phyloP scores from a whole-genome alignment of 192 early-diverging fungal genomes.

The Coemansia sp. region DNA sequence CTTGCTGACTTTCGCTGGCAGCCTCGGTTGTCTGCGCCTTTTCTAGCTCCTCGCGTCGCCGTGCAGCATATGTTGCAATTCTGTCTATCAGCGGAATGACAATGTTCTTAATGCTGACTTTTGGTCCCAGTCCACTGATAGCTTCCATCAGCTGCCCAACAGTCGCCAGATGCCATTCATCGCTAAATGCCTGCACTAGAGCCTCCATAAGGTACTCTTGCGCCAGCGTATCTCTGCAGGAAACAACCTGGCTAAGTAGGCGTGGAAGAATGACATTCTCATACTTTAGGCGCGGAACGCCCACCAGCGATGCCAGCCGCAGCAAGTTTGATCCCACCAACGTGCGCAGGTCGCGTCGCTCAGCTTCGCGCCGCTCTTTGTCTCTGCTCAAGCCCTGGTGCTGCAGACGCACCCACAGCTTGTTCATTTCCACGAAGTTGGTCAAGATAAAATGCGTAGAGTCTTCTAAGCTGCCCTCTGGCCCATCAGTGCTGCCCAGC shows the following conservation, averaged over 20 bases:
- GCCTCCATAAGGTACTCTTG: slow-evolving; percentile 99
- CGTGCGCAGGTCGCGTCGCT: slow-evolving; percentile 91
- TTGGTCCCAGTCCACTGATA: slow-evolving; percentile 84
- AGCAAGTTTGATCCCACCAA: slow-evolving; percentile 97
- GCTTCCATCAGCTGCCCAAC: slow-evolving; percentile 86
- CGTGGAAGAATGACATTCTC: slow-evolving; percentile 83
- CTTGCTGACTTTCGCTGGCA: neutral
- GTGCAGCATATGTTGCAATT: slow-evolving; percentile 84
- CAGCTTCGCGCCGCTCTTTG: slow-evolving; percentile 90
- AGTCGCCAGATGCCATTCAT: slow-evolving; percentile 93
- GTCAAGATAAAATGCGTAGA: slow-evolving; percentile 95
- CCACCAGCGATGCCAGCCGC: slow-evolving; percentile 88
- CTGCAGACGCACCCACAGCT: slow-evolving; percentile 98
- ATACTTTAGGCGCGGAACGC: slow-evolving; percentile 81
- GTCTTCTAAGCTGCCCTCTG: slow-evolving; percentile 83
- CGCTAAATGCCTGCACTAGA: slow-evolving; percentile 96
- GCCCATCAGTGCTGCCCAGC: slow-evolving; percentile 52
- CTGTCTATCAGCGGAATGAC: slow-evolving; percentile 95
- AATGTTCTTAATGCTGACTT: slow-evolving; percentile 95
- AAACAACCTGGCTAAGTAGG: slow-evolving; percentile 94
- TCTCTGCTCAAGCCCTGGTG: slow-evolving; percentile 93
- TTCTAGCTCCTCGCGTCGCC: slow-evolving; percentile 65
- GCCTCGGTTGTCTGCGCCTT: slow-evolving; percentile 22
- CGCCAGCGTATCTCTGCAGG: slow-evolving; percentile 95
- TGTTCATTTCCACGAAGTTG: slow-evolving; percentile 99